Evolutionary conservation across 1,284 basidiomycete species (phyloP), one percentile per base, ranked within the genome.

Genomic region (Sporisorium iseilematis-ciliati): DNA sequence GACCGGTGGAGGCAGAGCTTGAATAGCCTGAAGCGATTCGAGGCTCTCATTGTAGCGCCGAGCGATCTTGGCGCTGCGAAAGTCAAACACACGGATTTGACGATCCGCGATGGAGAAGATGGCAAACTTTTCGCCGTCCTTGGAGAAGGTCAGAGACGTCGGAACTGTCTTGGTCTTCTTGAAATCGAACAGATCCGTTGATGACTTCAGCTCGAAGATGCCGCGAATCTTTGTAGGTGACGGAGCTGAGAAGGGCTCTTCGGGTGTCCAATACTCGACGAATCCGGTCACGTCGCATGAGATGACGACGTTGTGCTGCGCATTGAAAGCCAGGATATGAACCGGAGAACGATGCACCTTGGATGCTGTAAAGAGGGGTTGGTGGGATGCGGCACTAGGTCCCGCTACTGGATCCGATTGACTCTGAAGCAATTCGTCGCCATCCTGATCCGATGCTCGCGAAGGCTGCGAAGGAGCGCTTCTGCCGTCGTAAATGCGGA

Each of bases 201-300:
- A 89, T 48, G 91, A 92, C 86, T 99, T 99, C 88, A 89, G 94
- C 48, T 91, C 88, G 93, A 96, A 99, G 68, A 98, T 86, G 1
- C 91, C 91, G 4, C 63, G 51, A 7, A 75, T 52, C 35, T 67
- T 75, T 35, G 29, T 31, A 0, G 63, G 40, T 2, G 65, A 65
- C 0, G 90, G 88, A 5, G 92, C 88, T 59, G 91, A 90, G 75
- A 90, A 91, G 0, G 96, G 95, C 42, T 91, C 87, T 55, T 91
- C 91, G 80, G 94, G 97, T 1, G 93, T 93, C 97, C 97, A 99
- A 86, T 97, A 98, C 85, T 99, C 97, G 56, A 99, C 87, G 83
- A 99, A 97, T 0, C 97, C 97, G 14, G 90, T 91, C 83, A 95
- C 92, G 82, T 99, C 97, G 4, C 94, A 94, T 4, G 96, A 97